phyloP scores from a whole-genome alignment of 805 yeast species.

The Saturnispora saitoi region DNA sequence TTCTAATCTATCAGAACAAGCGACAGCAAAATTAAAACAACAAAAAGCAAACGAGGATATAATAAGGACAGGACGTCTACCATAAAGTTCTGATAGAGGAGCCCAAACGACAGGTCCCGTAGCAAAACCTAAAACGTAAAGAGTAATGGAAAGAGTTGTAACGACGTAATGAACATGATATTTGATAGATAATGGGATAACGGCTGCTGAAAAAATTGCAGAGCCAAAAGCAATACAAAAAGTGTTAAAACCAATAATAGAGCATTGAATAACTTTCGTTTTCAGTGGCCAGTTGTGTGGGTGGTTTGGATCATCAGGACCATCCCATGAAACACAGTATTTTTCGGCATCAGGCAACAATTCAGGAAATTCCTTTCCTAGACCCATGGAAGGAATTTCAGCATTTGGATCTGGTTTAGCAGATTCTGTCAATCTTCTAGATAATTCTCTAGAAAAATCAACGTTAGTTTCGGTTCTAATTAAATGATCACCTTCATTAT shows the following conservation, averaged over 20 bases:
- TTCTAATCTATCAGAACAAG: conserved; percentile 71
- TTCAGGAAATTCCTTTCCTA: conserved; percentile 55
- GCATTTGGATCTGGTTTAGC: conserved; percentile 28
- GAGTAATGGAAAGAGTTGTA: conserved; percentile 67
- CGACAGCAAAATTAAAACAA: conserved; percentile 62
- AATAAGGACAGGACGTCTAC: conserved; percentile 56
- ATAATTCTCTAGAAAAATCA: conserved; percentile 22
- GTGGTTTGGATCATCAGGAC: conserved; percentile 68
- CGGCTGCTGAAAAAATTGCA: conserved; percentile 67
- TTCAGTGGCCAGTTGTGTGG: conserved; percentile 68
- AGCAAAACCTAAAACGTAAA: conserved; percentile 89
- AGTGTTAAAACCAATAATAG: conserved; percentile 41
- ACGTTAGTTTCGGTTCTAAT: conserved; percentile 16
- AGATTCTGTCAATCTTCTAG: conserved; percentile 36
- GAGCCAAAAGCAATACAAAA: conserved; percentile 63
- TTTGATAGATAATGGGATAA: conserved; percentile 36
- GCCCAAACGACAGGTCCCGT: conserved; percentile 90
- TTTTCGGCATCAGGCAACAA: conserved; percentile 42
- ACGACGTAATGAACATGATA: conserved; percentile 59
- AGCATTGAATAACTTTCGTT: conserved; percentile 39
- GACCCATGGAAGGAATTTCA: conserved; percentile 57
- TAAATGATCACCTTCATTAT: conserved; percentile 6
- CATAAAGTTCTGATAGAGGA: conserved; percentile 72
- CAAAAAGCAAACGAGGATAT: conserved; percentile 49
- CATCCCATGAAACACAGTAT: conserved; percentile 66